Percentiles rank a stretch among this genome's conserved stretches.
These are phyloP conservation scores for Polytrichum commune DNA, from an alignment of 225 moss, liverwort and hornwort species.

Conservation along the genomic window DNA sequence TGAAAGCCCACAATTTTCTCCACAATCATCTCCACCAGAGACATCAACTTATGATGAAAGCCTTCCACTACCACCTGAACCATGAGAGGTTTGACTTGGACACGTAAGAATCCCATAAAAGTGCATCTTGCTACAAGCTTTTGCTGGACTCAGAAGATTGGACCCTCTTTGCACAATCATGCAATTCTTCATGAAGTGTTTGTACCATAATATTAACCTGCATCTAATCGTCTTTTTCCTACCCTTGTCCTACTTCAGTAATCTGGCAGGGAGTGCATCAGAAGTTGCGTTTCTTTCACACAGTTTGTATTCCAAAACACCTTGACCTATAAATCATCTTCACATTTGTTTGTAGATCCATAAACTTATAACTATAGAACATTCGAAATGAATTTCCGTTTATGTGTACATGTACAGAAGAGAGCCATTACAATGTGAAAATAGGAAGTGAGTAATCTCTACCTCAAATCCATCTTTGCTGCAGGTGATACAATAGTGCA, in stretches of 20 bases:
- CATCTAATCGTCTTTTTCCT: too few relatives aligned
- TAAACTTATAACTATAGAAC: background rate
- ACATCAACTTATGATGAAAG: constrained; percentile 49
- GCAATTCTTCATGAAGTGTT: too few relatives aligned
- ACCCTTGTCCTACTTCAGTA: too few relatives aligned
- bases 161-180: too few relatives aligned
- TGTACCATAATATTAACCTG: too few relatives aligned
- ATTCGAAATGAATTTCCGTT: background rate
- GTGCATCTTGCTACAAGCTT: too few relatives aligned
- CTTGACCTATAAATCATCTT: too few relatives aligned
- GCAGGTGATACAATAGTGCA: constrained; percentile 36
- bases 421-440: background rate
- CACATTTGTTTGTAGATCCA: background rate
- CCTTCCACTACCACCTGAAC: constrained; percentile 54
- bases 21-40: constrained; percentile 39
- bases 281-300: too few relatives aligned
- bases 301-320: too few relatives aligned
- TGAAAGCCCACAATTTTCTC: constrained; percentile 67
- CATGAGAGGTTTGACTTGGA: background rate
- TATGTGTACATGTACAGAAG: background rate
- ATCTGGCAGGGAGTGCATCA: too few relatives aligned
- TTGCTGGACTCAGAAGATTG: too few relatives aligned
- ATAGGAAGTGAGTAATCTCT: background rate
- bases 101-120: too few relatives aligned
- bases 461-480: constrained; percentile 61